Percentiles rank a stretch among this genome's conserved stretches.
Conservation (phyloP, 495 filamentous ascomycete species). For the Pyronema domesticum region DNA sequence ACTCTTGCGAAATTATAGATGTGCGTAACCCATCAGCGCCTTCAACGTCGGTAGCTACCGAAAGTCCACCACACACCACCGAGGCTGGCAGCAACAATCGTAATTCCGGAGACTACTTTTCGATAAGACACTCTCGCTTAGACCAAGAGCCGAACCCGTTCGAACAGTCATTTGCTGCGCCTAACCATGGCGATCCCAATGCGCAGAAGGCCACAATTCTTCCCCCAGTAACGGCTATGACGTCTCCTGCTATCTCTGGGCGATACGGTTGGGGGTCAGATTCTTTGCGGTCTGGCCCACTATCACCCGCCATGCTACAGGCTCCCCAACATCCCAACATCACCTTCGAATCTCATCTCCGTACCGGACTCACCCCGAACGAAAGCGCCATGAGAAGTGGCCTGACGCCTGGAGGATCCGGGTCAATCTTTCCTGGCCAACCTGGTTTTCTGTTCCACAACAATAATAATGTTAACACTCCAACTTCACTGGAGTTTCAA, state of each 20-base stretch:
- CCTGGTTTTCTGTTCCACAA: too few relatives aligned
- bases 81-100: too few relatives aligned
- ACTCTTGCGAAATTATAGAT: too few relatives aligned
- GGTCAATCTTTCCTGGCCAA: constrained; percentile 90
- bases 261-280: constrained; percentile 65
- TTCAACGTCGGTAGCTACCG: too few relatives aligned
- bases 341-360: constrained; percentile 54
- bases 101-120: constrained; percentile 15
- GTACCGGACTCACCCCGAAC: constrained; percentile 84
- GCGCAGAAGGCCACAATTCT: constrained; percentile 68
- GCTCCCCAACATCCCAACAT: constrained; percentile 56
- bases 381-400: constrained; percentile 87
- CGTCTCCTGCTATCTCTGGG: constrained; percentile 63
- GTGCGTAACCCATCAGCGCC: too few relatives aligned
- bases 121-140: constrained; percentile 16
- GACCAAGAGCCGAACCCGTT: constrained; percentile 77
- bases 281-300: constrained; percentile 73
- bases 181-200: constrained; percentile 43
- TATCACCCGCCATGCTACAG: constrained; percentile 95
- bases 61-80: too few relatives aligned
- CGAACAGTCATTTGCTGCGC: constrained; percentile 63
- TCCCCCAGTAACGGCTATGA: constrained; percentile 76
- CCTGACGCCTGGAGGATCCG: constrained; percentile 84
- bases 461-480: constrained; percentile 33
- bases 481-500: constrained; percentile 83